Conservation (phyloP, 2,329 filamentous ascomycete species). For the Incumbomyces delicatus region DNA sequence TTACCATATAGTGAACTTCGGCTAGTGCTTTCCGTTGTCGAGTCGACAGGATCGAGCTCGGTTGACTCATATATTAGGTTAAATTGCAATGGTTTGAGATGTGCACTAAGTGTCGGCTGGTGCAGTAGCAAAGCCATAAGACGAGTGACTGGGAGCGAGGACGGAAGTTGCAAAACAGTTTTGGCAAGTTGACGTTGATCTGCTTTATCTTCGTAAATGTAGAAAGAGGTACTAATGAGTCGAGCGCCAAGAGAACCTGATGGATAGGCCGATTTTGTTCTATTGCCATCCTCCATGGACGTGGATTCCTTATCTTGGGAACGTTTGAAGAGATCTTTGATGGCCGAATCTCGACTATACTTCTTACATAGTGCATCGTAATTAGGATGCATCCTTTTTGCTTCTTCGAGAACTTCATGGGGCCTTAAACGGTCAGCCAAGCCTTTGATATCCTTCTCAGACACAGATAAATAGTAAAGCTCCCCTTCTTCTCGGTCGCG, state of each 20-base stretch:
- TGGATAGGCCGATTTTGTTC: constrained; percentile 39
- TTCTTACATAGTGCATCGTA: constrained; percentile 64
- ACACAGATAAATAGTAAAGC: constrained; percentile 81
- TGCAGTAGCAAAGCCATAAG: constrained; percentile 75
- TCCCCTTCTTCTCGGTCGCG: constrained; percentile 80
- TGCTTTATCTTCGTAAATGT: constrained; percentile 31
- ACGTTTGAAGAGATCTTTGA: constrained; percentile 35
- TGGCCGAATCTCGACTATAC: constrained; percentile 49
- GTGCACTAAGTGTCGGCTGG: constrained; percentile 30
- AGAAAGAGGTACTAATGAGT: constrained; percentile 54
- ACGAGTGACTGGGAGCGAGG: constrained; percentile 63
- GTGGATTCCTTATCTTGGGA: constrained; percentile 46
- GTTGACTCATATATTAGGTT: constrained; percentile 78
- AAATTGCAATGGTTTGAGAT: constrained; percentile 46
- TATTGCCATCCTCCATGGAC: constrained; percentile 17
- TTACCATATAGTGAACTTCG: constrained; percentile 2
- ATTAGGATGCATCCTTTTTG: constrained; percentile 51
- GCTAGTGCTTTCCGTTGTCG: constrained; percentile 9
- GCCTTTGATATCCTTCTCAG: constrained; percentile 62
- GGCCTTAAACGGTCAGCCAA: too few relatives aligned
- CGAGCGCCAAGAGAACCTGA: constrained; percentile 75
- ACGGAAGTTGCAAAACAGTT: constrained; percentile 2
- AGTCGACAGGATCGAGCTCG: constrained; percentile 70
- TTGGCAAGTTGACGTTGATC: constrained; percentile 6
- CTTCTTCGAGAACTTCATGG: constrained; percentile 25